Evolutionary conservation across 495 filamentous ascomycete genomes (phyloP).

Genomic region (Immersiella caudata): DNA sequence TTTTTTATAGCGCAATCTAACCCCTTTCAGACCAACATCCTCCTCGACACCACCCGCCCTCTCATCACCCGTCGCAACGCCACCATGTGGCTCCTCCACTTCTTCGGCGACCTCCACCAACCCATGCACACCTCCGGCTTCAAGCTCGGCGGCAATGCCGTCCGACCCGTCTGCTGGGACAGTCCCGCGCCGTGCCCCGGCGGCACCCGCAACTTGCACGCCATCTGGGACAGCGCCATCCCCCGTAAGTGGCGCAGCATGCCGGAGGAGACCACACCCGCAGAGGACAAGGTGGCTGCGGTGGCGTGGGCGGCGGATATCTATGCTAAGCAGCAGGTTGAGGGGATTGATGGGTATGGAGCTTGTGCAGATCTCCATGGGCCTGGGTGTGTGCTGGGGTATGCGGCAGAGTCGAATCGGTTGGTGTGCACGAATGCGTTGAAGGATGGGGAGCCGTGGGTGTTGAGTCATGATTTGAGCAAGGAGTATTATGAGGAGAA

Average conservation of each 20-base stretch:
- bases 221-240: conserved; percentile 23
- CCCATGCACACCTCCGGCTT: conserved; percentile 22
- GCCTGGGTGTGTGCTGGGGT: conserved; percentile 15
- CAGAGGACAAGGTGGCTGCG: conserved; percentile 22
- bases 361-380: conserved; percentile 11
- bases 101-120: conserved; percentile 28
- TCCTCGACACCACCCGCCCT: conserved; percentile 14
- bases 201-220: conserved; percentile 16
- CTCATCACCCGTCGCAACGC: conserved; percentile 14
- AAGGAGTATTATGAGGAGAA: conserved; percentile 27
- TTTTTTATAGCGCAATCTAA: no score
- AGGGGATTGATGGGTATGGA: background rate
- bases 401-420: conserved; percentile 23
- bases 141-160: conserved; percentile 23
- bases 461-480: conserved; percentile 23
- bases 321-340: conserved; percentile 6
- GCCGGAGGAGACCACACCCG: background rate
- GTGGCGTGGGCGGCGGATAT: conserved; percentile 22
- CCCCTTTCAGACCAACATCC: conserved; percentile 19
- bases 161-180: conserved; percentile 25
- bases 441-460: conserved; percentile 20
- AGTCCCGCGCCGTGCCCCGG: background rate
- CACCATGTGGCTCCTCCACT: conserved; percentile 28
- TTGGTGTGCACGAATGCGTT: conserved; percentile 22
- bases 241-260: conserved; percentile 20